Evolutionary conservation across 148 eudicot genomes (phyloP).

Genomic region (Dianthus caryophyllus): DNA sequence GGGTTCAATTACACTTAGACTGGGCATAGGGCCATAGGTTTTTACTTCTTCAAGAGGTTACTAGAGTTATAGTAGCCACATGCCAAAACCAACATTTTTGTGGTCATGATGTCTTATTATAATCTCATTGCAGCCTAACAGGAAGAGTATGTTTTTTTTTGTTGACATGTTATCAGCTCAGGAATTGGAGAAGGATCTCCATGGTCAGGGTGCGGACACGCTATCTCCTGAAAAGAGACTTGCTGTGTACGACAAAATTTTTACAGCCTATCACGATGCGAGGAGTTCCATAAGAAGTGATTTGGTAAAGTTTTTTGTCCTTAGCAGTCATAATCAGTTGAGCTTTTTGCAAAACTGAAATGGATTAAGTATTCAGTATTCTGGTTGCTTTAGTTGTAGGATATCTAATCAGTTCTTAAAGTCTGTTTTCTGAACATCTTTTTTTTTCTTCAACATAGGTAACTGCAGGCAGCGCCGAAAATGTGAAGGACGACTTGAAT

Average conservation of each 20-base stretch:
- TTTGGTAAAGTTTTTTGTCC: conserved; percentile 46
- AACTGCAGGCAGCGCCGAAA: conserved; percentile 79
- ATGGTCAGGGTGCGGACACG: conserved; percentile 59
- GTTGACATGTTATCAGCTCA: conserved; percentile 58
- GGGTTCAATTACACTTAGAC: no score
- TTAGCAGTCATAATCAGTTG: neutral
- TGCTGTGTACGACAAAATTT: conserved; percentile 68
- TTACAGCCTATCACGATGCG: conserved; percentile 81
- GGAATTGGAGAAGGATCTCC: conserved; percentile 86
- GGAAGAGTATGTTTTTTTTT: neutral
- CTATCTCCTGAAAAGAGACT: conserved; percentile 78
- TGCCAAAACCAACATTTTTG: neutral
- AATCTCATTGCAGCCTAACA: neutral
- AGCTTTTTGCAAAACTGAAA: neutral
- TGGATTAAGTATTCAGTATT: conserved; percentile 2
- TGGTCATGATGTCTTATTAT: neutral
- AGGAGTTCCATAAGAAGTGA: conserved; percentile 84
- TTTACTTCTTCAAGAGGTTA: no score
- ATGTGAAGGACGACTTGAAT: conserved; percentile 75
- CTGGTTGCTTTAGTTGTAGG: neutral
- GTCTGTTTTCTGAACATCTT: conserved; percentile 6
- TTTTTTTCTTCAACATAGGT: conserved; percentile 39
- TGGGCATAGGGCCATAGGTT: no score
- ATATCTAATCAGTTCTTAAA: neutral
- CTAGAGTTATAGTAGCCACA: neutral